Conservation (phyloP, 768 basidiomycete species). For the Mycena sanguinolenta region DNA sequence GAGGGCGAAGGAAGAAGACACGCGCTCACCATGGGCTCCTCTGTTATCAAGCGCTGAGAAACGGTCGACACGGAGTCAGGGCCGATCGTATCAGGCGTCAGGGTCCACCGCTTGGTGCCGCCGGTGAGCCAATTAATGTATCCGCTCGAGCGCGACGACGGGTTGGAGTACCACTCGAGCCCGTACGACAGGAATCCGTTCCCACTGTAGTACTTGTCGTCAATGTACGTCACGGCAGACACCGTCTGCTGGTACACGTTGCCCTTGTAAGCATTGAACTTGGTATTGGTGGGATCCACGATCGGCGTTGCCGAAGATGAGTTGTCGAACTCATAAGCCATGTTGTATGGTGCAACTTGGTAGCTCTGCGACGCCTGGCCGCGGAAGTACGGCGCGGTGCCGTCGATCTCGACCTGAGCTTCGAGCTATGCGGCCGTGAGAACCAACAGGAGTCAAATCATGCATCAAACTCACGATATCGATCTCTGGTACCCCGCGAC, state of each 20-base stretch:
- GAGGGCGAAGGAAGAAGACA: constrained; percentile 14
- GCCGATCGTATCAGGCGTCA: constrained; percentile 66
- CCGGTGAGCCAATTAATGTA: constrained; percentile 69
- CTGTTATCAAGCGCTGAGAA: constrained; percentile 58
- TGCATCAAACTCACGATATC: constrained; percentile 56
- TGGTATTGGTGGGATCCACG: constrained; percentile 57
- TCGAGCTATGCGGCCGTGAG: constrained; percentile 54
- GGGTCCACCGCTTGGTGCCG: constrained; percentile 70
- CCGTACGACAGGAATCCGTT: constrained; percentile 62
- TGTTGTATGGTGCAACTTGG: constrained; percentile 74
- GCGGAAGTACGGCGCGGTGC: constrained; percentile 42
- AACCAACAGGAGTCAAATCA: too few relatives aligned
- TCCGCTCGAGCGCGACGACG: constrained; percentile 59
- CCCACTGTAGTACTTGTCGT: constrained; percentile 61
- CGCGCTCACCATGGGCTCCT: constrained; percentile 87
- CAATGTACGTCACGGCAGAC: constrained; percentile 60
- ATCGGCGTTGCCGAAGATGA: constrained; percentile 55
- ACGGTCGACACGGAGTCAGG: constrained; percentile 62
- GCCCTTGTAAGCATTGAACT: constrained; percentile 67
- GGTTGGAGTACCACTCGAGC: constrained; percentile 74
- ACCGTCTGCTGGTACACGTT: constrained; percentile 69
- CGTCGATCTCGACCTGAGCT: constrained; percentile 65
- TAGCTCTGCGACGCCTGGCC: constrained; percentile 72
- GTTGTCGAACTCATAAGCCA: constrained; percentile 64
- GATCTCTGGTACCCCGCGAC: constrained; percentile 82